Evolutionary conservation across 306 rosid species (phyloP).

Genomic region (Begonia masoniana): DNA sequence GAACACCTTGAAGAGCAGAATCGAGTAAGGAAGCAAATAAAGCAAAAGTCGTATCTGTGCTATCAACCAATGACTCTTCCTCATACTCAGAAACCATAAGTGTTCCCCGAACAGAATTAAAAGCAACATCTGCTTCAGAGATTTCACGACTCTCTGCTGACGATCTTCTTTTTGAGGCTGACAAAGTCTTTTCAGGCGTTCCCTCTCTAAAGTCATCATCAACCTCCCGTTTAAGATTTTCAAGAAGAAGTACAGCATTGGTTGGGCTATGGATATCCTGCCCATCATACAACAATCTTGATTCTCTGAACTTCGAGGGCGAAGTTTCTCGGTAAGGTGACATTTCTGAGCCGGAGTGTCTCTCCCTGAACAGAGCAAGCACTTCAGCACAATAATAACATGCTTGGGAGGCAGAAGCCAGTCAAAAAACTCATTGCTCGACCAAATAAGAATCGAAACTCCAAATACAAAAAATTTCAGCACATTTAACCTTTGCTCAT

Average conservation of each 20-base stretch:
- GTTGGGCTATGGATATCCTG: constrained; percentile 74
- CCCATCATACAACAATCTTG: constrained; percentile 55
- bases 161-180: constrained; percentile 39
- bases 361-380: constrained; percentile 49
- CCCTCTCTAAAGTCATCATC: constrained; percentile 36
- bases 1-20: constrained; percentile 70
- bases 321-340: constrained; percentile 35
- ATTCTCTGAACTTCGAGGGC: constrained; percentile 40
- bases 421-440: no score
- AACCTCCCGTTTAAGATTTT: constrained; percentile 69
- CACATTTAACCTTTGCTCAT: background rate
- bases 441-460: no score
- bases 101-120: constrained; percentile 42
- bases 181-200: constrained; percentile 27
- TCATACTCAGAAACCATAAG: constrained; percentile 58
- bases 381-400: background rate
- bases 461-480: no score
- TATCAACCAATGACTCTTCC: constrained; percentile 45
- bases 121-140: constrained; percentile 35
- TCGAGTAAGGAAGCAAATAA: constrained; percentile 74
- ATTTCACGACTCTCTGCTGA: constrained; percentile 35
- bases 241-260: constrained; percentile 86
- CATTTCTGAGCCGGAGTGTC: constrained; percentile 36
- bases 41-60: constrained; percentile 52
- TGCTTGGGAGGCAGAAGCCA: no score